Conservation (phyloP, 164 flowering plant species). For the Liriodendron chinense region DNA sequence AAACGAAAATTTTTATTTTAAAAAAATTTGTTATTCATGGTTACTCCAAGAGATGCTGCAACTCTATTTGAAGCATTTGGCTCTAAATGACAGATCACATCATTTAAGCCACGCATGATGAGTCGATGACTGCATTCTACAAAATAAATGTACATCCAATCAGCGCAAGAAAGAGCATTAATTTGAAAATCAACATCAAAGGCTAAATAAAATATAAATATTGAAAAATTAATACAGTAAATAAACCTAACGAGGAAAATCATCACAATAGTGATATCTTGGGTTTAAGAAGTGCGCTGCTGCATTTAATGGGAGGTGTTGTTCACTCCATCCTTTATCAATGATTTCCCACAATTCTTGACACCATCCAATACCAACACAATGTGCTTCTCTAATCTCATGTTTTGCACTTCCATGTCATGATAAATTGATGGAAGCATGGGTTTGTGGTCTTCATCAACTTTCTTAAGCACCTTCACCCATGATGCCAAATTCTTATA, state of each 20-base stretch:
- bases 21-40: too few species aligned
- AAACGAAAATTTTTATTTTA: too few species aligned
- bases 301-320: slow-evolving; percentile 58
- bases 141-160: neutral
- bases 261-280: slow-evolving; percentile 61
- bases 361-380: slow-evolving; percentile 60
- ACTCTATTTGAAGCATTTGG: slow-evolving; percentile 49
- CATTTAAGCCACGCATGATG: slow-evolving; percentile 64
- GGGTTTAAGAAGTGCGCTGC: slow-evolving; percentile 84
- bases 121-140: slow-evolving; percentile 62
- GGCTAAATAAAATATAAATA: neutral
- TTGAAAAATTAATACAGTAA: neutral
- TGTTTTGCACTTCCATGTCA: slow-evolving; percentile 67
- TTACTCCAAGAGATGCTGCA: slow-evolving; percentile 57
- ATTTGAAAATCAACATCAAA: neutral
- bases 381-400: slow-evolving; percentile 56
- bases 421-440: slow-evolving; percentile 60
- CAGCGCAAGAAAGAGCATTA: neutral
- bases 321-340: slow-evolving; percentile 50
- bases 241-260: slow-evolving; percentile 23
- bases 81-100: slow-evolving; percentile 61
- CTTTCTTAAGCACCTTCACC: slow-evolving; percentile 51
- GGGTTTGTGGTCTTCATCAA: slow-evolving; percentile 37
- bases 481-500: slow-evolving; percentile 59
- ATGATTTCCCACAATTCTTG: slow-evolving; percentile 63